Evolutionary conservation across 345 rosid species (phyloP).

Genomic region (Eucalyptus urophylla): DNA sequence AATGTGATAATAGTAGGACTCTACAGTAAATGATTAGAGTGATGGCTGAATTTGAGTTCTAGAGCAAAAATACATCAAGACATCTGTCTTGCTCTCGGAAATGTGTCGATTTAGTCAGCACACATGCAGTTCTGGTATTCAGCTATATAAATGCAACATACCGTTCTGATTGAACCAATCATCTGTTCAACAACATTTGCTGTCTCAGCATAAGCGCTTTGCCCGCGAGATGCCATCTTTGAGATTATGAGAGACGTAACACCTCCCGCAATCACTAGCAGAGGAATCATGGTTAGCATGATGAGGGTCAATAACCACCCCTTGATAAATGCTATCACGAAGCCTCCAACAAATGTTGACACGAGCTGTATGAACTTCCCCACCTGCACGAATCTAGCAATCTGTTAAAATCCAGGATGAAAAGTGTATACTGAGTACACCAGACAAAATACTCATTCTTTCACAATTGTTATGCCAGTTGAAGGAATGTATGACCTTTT

Average conservation of each 20-base stretch:
- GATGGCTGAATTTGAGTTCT: neutral
- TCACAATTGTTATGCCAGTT: neutral
- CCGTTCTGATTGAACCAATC: slow-evolving; percentile 75
- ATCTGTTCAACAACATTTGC: slow-evolving; percentile 63
- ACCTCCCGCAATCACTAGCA: slow-evolving; percentile 51
- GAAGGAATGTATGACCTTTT: slow-evolving; percentile 36
- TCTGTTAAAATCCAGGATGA: neutral
- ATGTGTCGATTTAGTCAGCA: neutral
- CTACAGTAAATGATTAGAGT: neutral
- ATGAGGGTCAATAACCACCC: slow-evolving; percentile 90
- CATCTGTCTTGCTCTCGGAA: neutral
- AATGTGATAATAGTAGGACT: neutral
- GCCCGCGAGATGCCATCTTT: slow-evolving; percentile 49
- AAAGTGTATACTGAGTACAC: neutral
- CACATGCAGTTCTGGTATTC: neutral
- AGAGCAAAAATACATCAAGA: neutral
- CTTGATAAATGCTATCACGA: slow-evolving; percentile 49
- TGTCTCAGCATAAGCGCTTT: slow-evolving; percentile 61
- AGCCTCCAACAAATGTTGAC: slow-evolving; percentile 74
- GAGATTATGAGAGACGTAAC: slow-evolving; percentile 32
- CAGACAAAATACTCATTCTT: neutral
- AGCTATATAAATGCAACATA: slow-evolving; percentile 1
- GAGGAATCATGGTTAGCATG: slow-evolving; percentile 57
- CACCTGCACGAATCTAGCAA: slow-evolving; percentile 25
- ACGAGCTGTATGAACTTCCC: slow-evolving; percentile 68